A percentile compares a stretch with the other conserved stretches of the same genome.
These are phyloP conservation scores for Ascochyta pisi DNA, from an alignment of 2,329 filamentous ascomycete genomes.

Conservation along the genomic window DNA sequence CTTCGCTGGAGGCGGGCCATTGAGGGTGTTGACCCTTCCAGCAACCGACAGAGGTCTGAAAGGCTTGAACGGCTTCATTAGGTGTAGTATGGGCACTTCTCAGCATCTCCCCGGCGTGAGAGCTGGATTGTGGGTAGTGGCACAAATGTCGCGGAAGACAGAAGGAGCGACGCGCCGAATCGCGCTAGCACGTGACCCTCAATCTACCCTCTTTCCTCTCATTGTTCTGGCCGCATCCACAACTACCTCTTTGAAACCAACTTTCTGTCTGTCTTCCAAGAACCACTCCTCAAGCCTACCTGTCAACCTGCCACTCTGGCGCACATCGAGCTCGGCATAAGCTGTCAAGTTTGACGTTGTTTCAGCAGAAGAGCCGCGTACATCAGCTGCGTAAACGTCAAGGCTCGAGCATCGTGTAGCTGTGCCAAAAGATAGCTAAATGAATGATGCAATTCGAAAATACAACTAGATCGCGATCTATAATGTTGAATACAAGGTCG, in stretches of 20 bases:
- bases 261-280: neutral
- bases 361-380: constrained; percentile 7
- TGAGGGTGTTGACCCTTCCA: constrained; percentile 29
- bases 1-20: constrained; percentile 49
- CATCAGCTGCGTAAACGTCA: neutral
- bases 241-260: neutral
- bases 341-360: constrained; percentile 12
- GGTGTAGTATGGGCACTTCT: neutral
- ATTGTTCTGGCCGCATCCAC: neutral
- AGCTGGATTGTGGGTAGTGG: neutral
- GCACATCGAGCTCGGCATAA: constrained; percentile 4
- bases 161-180: neutral
- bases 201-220: neutral
- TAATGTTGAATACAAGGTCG: neutral
- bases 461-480: too few species aligned
- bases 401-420: neutral
- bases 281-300: neutral
- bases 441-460: neutral
- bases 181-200: constrained; percentile 10
- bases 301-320: neutral
- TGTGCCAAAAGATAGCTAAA: neutral
- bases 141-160: neutral
- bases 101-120: constrained; percentile 5
- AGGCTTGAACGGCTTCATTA: constrained; percentile 34
- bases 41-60: constrained; percentile 46